phyloP scores from a whole-genome alignment of 805 yeast genomes.

The Suhomyces pyralidae region DNA sequence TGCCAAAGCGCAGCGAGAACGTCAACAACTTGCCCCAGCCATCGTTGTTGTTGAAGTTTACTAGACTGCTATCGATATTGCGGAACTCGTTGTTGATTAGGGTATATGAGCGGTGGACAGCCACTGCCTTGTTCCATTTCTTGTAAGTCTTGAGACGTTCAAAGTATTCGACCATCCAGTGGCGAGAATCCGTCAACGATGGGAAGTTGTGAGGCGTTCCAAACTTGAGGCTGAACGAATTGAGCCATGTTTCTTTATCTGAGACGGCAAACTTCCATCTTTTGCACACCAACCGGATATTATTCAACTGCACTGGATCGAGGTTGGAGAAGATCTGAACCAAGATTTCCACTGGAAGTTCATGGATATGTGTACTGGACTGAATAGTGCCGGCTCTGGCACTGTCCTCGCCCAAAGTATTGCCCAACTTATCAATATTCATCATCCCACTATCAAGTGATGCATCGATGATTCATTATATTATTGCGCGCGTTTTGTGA shows the following conservation, averaged over 20 bases:
- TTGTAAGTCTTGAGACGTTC: slow-evolving; percentile 32
- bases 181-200: slow-evolving; percentile 39
- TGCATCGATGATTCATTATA: not conserved
- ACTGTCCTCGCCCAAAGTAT: slow-evolving; percentile 10
- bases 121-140: slow-evolving; percentile 39
- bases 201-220: slow-evolving; percentile 39
- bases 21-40: slow-evolving; percentile 25
- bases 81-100: slow-evolving; percentile 29
- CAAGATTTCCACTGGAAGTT: slow-evolving; percentile 47
- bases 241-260: slow-evolving; percentile 48
- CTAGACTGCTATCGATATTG: slow-evolving; percentile 17
- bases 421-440: slow-evolving; percentile 18
- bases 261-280: slow-evolving; percentile 45
- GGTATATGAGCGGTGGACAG: slow-evolving; percentile 25
- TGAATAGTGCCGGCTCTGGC: not conserved
- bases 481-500: not conserved
- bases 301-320: slow-evolving; percentile 43
- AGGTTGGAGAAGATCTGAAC: slow-evolving; percentile 44
- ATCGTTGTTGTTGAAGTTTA: slow-evolving; percentile 23
- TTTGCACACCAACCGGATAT: slow-evolving; percentile 44
- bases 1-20: slow-evolving; percentile 25
- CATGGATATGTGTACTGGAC: not conserved
- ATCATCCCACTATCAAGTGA: not conserved
- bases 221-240: slow-evolving; percentile 40
- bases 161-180: slow-evolving; percentile 49